Evolutionary conservation across 1,284 basidiomycete genomes (phyloP).

Genomic region (Cryptococcus neoformans): DNA sequence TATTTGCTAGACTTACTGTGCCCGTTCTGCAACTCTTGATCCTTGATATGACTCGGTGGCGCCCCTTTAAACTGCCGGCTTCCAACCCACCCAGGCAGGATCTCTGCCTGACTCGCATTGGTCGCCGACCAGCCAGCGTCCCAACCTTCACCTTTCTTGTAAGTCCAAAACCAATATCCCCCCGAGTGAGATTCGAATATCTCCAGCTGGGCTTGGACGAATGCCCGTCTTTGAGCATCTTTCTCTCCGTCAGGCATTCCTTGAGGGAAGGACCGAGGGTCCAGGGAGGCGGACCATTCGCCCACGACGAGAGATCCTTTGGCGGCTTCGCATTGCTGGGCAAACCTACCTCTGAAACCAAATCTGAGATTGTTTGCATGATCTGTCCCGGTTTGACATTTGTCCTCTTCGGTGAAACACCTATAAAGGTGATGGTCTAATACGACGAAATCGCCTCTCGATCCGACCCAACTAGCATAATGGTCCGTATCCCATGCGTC

Average conservation of each 20-base stretch:
- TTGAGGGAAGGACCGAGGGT: constrained; percentile 60
- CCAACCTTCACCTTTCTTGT: constrained; percentile 66
- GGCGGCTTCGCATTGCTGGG: constrained; percentile 33
- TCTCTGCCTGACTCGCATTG: constrained; percentile 63
- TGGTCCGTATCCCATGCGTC: constrained; percentile 74
- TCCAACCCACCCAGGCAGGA: constrained; percentile 59
- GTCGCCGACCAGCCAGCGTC: constrained; percentile 75
- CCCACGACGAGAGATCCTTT: constrained; percentile 67
- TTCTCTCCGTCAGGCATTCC: constrained; percentile 52
- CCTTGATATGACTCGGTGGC: constrained; percentile 45
- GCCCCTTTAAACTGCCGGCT: constrained; percentile 24
- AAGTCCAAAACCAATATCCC: constrained; percentile 88
- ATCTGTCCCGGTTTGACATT: constrained; percentile 56
- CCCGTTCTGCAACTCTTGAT: constrained; percentile 49
- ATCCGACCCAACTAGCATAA: constrained; percentile 60
- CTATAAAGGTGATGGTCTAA: constrained; percentile 85
- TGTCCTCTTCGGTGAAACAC: constrained; percentile 59
- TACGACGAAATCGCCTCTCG: constrained; percentile 55
- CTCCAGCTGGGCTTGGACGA: constrained; percentile 64
- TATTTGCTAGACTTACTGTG: constrained; percentile 46
- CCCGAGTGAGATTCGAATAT: constrained; percentile 65
- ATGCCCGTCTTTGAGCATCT: constrained; percentile 56
- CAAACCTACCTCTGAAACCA: constrained; percentile 22
- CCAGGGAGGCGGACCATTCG: constrained; percentile 81
- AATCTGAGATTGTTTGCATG: constrained; percentile 54